Evolutionary conservation across 2,329 filamentous ascomycete genomes (phyloP).

Genomic region (Cladophialophora exuberans): DNA sequence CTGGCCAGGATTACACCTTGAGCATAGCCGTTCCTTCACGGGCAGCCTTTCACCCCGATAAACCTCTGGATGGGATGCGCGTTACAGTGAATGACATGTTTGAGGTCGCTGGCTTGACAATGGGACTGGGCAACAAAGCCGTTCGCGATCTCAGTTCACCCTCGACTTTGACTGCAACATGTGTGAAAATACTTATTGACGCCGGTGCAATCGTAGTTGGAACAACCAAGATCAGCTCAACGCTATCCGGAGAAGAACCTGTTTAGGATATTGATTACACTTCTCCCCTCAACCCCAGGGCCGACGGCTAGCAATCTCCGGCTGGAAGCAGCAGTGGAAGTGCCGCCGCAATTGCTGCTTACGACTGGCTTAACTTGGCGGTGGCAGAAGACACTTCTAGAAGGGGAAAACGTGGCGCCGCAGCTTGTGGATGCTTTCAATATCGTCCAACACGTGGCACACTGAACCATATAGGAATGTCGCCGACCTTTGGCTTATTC

Average conservation of each 20-base stretch:
- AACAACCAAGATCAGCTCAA: background rate
- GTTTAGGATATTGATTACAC: constrained; percentile 41
- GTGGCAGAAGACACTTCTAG: constrained; percentile 29
- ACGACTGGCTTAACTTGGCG: constrained; percentile 48
- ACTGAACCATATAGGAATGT: constrained; percentile 5
- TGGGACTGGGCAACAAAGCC: constrained; percentile 23
- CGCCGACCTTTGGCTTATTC: constrained; percentile 9
- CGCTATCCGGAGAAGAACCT: constrained; percentile 23
- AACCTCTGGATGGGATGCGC: constrained; percentile 15
- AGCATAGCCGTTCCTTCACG: background rate
- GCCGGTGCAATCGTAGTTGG: background rate
- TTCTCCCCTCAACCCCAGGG: constrained; percentile 46
- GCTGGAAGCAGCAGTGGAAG: constrained; percentile 46
- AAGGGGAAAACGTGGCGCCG: constrained; percentile 1
- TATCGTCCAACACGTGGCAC: constrained; percentile 5
- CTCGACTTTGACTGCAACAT: background rate
- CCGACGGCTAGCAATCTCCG: constrained; percentile 52
- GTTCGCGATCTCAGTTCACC: constrained; percentile 25
- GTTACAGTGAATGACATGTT: constrained; percentile 36
- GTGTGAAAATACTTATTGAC: background rate
- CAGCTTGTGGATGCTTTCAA: constrained; percentile 6
- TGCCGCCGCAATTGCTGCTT: constrained; percentile 43
- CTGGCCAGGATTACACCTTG: background rate
- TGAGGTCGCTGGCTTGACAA: constrained; percentile 23
- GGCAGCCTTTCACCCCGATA: background rate